Evolutionary conservation across 2,329 filamentous ascomycete genomes (phyloP).

Genomic region (Diplodia mutila): DNA sequence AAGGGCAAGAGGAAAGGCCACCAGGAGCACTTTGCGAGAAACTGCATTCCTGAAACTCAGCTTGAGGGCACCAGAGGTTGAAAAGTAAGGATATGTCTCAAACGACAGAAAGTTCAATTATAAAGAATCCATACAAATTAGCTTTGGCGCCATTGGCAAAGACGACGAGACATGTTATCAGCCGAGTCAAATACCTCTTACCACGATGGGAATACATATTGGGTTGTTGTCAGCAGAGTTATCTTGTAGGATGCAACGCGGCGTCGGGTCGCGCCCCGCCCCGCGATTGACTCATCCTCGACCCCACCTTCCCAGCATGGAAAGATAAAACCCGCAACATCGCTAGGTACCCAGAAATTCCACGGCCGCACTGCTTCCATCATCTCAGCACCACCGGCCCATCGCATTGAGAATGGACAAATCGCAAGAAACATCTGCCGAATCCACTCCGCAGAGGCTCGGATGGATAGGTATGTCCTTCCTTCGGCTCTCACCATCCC

Average conservation of each 20-base stretch:
- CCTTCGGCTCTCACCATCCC: no score
- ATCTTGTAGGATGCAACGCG: not conserved
- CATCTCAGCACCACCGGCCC: not conserved
- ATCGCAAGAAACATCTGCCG: not conserved
- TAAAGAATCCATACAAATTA: no score
- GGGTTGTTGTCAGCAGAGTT: not conserved
- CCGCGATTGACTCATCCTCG: not conserved
- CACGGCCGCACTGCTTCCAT: not conserved
- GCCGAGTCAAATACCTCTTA: not conserved
- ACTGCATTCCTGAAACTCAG: no score
- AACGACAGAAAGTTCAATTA: no score
- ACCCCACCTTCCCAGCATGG: not conserved
- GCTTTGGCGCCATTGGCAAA: not conserved
- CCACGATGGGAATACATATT: not conserved
- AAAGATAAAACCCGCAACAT: not conserved
- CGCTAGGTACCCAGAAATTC: not conserved
- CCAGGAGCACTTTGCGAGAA: no score
- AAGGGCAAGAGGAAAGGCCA: no score
- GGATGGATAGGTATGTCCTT: conserved; percentile 8
- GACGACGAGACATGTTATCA: not conserved
- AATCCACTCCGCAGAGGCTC: not conserved
- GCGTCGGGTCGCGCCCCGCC: not conserved
- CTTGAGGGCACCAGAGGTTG: no score
- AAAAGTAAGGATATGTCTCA: no score
- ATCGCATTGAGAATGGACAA: not conserved